These are phyloP conservation scores for Globisporangium cederbergense DNA, from an alignment of 352 stramenopile species.

Conservation along the genomic window DNA sequence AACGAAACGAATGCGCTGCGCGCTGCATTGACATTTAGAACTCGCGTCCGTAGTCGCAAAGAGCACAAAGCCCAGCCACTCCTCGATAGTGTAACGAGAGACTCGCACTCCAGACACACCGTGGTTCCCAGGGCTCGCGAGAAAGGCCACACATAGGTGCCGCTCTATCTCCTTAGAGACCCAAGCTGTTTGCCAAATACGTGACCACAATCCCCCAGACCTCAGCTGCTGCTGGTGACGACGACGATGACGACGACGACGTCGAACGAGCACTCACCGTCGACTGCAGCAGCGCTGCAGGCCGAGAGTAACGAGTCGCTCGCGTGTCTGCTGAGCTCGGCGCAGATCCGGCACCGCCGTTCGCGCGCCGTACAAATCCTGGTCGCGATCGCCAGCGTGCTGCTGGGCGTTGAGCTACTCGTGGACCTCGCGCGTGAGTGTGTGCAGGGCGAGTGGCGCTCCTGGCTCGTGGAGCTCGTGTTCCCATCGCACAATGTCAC, in stretches of 20 bases:
- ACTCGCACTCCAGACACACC: too few species aligned
- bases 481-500: slow-evolving; percentile 52
- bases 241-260: background rate
- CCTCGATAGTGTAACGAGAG: too few species aligned
- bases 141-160: too few species aligned
- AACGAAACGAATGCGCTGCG: too few species aligned
- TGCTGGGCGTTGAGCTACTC: background rate
- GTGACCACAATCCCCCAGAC: background rate
- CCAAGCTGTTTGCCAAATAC: background rate
- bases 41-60: too few species aligned
- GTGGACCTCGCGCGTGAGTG: background rate
- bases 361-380: slow-evolving; percentile 14
- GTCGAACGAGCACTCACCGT: background rate
- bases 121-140: too few species aligned
- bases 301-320: background rate
- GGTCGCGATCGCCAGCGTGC: slow-evolving; percentile 4
- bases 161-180: too few species aligned
- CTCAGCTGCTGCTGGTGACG: too few species aligned
- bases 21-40: too few species aligned
- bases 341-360: slow-evolving; percentile 9
- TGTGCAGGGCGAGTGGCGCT: slow-evolving; percentile 18
- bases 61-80: too few species aligned
- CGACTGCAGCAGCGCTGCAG: background rate
- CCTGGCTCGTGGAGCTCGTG: slow-evolving; percentile 28
- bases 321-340: slow-evolving; percentile 4